Base-by-base conservation (phyloP, 2,329 filamentous ascomycete species). In the Lecanicillium sp. region DNA sequence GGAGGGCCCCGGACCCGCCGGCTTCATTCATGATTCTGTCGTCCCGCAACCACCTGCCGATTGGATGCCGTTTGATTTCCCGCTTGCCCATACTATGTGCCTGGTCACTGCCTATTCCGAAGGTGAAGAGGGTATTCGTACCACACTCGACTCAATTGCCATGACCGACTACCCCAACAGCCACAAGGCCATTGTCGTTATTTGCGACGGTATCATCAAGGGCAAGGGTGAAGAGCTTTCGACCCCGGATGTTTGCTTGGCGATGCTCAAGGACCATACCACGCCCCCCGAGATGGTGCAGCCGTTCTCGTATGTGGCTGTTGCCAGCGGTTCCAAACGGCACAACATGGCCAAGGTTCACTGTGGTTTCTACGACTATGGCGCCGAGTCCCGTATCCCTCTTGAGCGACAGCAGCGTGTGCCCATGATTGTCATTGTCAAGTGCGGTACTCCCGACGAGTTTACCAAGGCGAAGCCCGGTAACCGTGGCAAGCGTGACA, bases 271-370 rank as follows among this genome's bases (percentile, higher is more conserved):
- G 57, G 92, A 98, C 51, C 82, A 87, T 53, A 81, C 86, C 3
- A 73, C 88, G 7, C 74, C 78, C 5, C 82, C 80, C 1, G 79
- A 94, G 19, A 82, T 95, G 43, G 92, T 96, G 2, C 73, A 87
- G 52, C 75, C 88, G 0, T 95, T 88, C 63, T 96, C 90, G 1
- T 98, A 98, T 50, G 92, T 98, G 37, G 94, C 92, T 11, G 90
- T 98, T 25, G 87, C 92, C 29, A 92, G 85, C 57, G 92, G 92
- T 42, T 85, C 89, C 35, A 98, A 98, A 70, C 81, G 92, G 52
- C 94, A 98, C 77, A 98, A 96, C 65, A 98, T 96, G 92, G 90
- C 92, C 51, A 95, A 96, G 71, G 80, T 96, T 42, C 95, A 96
- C 63, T 83, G 89, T 41, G 94, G 94, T 32, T 98, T 96, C 70